These are phyloP conservation scores for Odontarrhena argentea DNA, from an alignment of 345 rosid species.

Conservation along the genomic window DNA sequence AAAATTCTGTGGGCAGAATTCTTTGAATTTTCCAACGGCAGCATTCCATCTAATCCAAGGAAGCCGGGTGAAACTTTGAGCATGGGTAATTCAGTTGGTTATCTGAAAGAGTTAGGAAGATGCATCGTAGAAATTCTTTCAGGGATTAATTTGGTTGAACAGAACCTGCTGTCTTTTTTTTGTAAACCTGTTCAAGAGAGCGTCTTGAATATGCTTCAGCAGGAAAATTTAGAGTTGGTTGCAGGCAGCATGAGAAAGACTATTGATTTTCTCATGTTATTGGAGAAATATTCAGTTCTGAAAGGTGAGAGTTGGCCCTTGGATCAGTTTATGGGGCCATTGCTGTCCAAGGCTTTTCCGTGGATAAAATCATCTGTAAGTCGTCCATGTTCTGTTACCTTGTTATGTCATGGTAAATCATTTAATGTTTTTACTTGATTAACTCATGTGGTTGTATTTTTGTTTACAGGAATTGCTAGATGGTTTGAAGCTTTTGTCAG, in stretches of 20 bases:
- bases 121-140: slow-evolving; percentile 81
- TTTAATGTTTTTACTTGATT: slow-evolving; percentile 26
- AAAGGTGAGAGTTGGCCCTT: slow-evolving; percentile 81
- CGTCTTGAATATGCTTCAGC: slow-evolving; percentile 55
- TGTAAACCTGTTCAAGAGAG: slow-evolving; percentile 59
- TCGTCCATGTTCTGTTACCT: slow-evolving; percentile 30
- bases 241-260: slow-evolving; percentile 48
- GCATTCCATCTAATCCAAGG: slow-evolving; percentile 36
- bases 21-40: slow-evolving; percentile 41
- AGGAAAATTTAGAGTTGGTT: slow-evolving; percentile 45
- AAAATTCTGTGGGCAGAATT: slow-evolving; percentile 83
- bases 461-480: slow-evolving; percentile 63
- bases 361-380: slow-evolving; percentile 79
- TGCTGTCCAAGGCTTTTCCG: slow-evolving; percentile 64
- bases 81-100: slow-evolving; percentile 44
- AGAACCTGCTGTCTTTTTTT: slow-evolving; percentile 57
- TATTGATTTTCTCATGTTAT: slow-evolving; percentile 59
- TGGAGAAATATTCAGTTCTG: slow-evolving; percentile 51
- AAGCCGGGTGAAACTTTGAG: slow-evolving; percentile 46
- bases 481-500: slow-evolving; percentile 72
- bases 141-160: slow-evolving; percentile 51
- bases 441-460: slow-evolving; percentile 21
- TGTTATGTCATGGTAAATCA: slow-evolving; percentile 9
- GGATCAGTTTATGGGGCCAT: slow-evolving; percentile 67
- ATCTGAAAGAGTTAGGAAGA: slow-evolving; percentile 72